Evolutionary conservation across 305 asterid genomes (phyloP).

Genomic region (Plantago lanceolata): DNA sequence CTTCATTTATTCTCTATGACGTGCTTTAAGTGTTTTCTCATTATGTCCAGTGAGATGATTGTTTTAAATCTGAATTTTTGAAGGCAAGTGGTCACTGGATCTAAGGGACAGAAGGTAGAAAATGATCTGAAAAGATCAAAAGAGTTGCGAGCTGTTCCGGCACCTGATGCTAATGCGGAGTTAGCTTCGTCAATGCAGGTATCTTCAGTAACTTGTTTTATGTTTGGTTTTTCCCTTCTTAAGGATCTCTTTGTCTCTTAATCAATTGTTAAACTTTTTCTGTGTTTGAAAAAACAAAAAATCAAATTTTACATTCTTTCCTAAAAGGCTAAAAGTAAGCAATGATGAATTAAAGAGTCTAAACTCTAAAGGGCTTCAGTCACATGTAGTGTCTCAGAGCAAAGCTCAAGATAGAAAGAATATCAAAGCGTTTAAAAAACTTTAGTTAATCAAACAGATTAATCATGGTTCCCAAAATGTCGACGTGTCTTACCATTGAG

Average conservation of each 20-base stretch:
- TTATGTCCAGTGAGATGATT: neutral
- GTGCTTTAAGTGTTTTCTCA: neutral
- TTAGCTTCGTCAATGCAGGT: constrained; percentile 50
- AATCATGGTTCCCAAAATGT: neutral
- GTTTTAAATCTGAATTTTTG: constrained; percentile 25
- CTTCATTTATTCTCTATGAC: neutral
- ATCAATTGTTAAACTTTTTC: neutral
- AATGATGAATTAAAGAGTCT: neutral
- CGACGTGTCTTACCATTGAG: neutral
- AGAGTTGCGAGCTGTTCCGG: constrained; percentile 39
- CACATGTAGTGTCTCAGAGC: neutral
- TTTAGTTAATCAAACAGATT: neutral
- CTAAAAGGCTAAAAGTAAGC: neutral
- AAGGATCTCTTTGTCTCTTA: neutral
- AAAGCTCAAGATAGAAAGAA: too few species aligned
- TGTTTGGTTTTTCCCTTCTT: neutral
- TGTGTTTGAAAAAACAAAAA: too few species aligned
- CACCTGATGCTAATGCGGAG: constrained; percentile 41
- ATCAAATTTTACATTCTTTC: neutral
- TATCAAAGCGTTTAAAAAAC: neutral
- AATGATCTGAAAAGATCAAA: constrained; percentile 36
- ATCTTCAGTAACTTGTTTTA: constrained; percentile 8
- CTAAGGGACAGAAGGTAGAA: constrained; percentile 38
- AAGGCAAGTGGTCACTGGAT: constrained; percentile 58
- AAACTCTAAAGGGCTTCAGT: neutral